Base-by-base conservation (phyloP, 169 alveolate genomes). In the Plasmodium cynomolgi region DNA sequence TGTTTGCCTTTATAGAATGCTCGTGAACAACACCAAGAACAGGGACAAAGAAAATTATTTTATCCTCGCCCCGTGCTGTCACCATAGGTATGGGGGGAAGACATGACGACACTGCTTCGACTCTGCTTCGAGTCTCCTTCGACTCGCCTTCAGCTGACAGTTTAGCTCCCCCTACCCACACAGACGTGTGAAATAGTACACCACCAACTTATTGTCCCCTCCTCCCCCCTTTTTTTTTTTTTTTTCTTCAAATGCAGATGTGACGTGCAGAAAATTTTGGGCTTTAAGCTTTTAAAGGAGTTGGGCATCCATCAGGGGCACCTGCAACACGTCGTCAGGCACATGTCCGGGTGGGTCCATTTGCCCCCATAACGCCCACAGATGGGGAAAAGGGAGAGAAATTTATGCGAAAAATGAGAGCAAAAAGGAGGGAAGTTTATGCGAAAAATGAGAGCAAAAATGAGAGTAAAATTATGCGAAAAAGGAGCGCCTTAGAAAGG, bases 61-160 rank as follows among this genome's bases (percentile, higher is more conserved):
- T 54, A 85, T 85, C 20, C 39, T 85, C 58, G 84, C 84, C 20
- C 77, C 84, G 15, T 85, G 93, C 41, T 85, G 84, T 20, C 93
- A 85, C 29, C 84, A 85, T n/a, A 85, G 47, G 93, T 85, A 5
- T 23, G 20, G 13, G 33, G 11, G n/a, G 17, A 81, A 9, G 31
- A 5, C 15, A 17, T 1, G 56, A 62, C 47, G 20, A n/a, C n/a
- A n/a, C n/a, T n/a, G n/a, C n/a, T n/a, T n/a, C n/a, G n/a, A n/a
- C n/a, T n/a, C n/a, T n/a, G n/a, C n/a, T n/a, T n/a, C n/a, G n/a
- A n/a, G n/a, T n/a, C n/a, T n/a, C n/a, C n/a, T n/a, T n/a, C n/a
- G n/a, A 68, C 2, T 33, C 26, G 23, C 26, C 23, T 50, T 15
- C 29, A 13, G 34, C 41, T 13, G 15, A 39, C 26, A 58, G n/a